Conservation (phyloP, 2,329 filamentous ascomycete genomes). For the Lasiodiplodia hormozganensis region DNA sequence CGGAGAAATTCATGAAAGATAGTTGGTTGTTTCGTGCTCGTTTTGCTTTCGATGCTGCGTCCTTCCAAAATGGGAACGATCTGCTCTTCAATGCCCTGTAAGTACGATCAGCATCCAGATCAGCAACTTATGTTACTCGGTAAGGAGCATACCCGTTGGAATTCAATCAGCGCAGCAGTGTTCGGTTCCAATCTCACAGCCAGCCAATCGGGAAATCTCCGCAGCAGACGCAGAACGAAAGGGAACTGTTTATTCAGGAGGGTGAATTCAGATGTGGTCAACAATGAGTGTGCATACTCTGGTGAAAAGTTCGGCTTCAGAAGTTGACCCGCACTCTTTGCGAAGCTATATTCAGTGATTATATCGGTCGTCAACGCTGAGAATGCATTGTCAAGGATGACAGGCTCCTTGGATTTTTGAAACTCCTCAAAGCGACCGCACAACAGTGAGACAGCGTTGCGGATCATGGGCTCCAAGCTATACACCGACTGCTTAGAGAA, state of each 20-base stretch:
- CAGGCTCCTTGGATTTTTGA: slow-evolving; percentile 18
- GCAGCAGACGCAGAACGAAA: slow-evolving; percentile 7
- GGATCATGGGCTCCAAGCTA: slow-evolving; percentile 35
- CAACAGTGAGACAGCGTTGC: slow-evolving; percentile 34
- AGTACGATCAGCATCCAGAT: neutral
- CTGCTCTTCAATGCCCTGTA: slow-evolving; percentile 6
- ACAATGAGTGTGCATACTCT: neutral
- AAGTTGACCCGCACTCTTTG: slow-evolving; percentile 32
- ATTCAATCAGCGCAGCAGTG: neutral
- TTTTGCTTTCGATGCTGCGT: neutral
- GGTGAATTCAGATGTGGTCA: slow-evolving; percentile 7
- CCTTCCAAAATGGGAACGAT: slow-evolving; percentile 10
- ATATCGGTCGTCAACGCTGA: slow-evolving; percentile 32
- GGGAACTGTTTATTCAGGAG: slow-evolving; percentile 26
- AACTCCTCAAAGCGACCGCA: slow-evolving; percentile 31
- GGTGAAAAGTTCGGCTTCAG: slow-evolving; percentile 32
- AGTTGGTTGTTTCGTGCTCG: slow-evolving; percentile 29
- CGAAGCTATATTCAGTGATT: slow-evolving; percentile 35
- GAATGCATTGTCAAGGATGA: slow-evolving; percentile 26
- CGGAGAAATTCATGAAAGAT: slow-evolving; percentile 43
- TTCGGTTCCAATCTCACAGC: slow-evolving; percentile 13
- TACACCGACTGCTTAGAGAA: slow-evolving; percentile 37
- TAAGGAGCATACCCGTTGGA: neutral
- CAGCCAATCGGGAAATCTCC: slow-evolving; percentile 5
- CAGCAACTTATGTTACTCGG: neutral